Conservation (phyloP, 1,139 yeast genomes). For the Sporopachydermia cereana region DNA sequence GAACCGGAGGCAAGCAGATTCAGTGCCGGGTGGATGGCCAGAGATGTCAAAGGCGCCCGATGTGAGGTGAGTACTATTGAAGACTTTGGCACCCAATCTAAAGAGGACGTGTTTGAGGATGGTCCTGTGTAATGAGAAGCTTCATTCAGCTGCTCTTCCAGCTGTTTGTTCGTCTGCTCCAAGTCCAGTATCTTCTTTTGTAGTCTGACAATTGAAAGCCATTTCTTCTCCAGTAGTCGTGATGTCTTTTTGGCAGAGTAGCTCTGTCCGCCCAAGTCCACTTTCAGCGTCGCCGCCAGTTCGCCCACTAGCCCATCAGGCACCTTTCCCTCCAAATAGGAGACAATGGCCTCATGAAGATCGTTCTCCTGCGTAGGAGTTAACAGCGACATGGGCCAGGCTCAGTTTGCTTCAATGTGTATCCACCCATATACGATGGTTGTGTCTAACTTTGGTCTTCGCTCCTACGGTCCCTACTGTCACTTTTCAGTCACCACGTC, state of each 20-base stretch:
- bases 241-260: neutral
- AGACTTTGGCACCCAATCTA: constrained; percentile 62
- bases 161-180: constrained; percentile 13
- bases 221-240: constrained; percentile 59
- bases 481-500: too few relatives aligned
- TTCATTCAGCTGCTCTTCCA: constrained; percentile 23
- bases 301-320: neutral
- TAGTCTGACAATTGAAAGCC: constrained; percentile 76
- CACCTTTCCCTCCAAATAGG: constrained; percentile 1
- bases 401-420: too few relatives aligned
- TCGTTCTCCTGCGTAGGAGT: constrained; percentile 5
- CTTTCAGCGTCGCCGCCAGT: constrained; percentile 11
- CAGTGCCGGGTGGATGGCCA: constrained; percentile 62
- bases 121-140: constrained; percentile 11
- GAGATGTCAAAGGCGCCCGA: constrained; percentile 45
- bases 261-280: neutral
- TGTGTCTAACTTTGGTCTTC: too few relatives aligned
- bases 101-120: constrained; percentile 10
- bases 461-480: too few relatives aligned
- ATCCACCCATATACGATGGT: too few relatives aligned
- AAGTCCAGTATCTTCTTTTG: constrained; percentile 63
- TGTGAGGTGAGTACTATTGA: constrained; percentile 44
- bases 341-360: constrained; percentile 6
- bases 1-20: constrained; percentile 60
- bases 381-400: constrained; percentile 5